Conservation (phyloP, 768 basidiomycete species). For the Auriscalpium orientale region DNA sequence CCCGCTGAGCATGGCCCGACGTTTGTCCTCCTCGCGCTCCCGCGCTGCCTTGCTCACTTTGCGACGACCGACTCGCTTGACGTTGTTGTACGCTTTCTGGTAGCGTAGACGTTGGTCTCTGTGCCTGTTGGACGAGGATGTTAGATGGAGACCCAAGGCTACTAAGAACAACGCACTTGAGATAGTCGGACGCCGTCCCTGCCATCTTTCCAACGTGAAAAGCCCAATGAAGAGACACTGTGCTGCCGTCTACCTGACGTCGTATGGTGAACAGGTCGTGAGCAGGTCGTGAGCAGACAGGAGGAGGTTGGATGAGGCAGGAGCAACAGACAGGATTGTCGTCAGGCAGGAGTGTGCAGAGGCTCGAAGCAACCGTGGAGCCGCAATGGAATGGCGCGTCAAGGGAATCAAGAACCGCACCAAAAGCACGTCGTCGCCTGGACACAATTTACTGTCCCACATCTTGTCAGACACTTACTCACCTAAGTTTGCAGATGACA, state of each 20-base stretch:
- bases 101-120: neutral
- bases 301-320: neutral
- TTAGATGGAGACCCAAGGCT: neutral
- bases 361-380: neutral
- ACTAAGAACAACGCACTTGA: no score
- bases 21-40: neutral
- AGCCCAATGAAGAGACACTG: neutral
- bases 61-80: neutral
- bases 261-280: neutral
- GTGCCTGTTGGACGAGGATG: neutral
- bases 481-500: neutral
- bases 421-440: neutral
- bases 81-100: neutral
- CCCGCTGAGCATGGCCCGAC: neutral
- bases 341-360: neutral
- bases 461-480: neutral
- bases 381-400: neutral
- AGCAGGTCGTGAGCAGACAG: neutral
- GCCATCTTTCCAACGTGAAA: neutral
- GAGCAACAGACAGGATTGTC: neutral
- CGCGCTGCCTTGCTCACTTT: neutral
- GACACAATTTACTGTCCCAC: neutral
- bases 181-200: no score
- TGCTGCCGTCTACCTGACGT: neutral
- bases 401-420: neutral